These are phyloP conservation scores for Lodderomyces pseudojiufengensis DNA, from an alignment of 1,139 yeast species.

Conservation along the genomic window DNA sequence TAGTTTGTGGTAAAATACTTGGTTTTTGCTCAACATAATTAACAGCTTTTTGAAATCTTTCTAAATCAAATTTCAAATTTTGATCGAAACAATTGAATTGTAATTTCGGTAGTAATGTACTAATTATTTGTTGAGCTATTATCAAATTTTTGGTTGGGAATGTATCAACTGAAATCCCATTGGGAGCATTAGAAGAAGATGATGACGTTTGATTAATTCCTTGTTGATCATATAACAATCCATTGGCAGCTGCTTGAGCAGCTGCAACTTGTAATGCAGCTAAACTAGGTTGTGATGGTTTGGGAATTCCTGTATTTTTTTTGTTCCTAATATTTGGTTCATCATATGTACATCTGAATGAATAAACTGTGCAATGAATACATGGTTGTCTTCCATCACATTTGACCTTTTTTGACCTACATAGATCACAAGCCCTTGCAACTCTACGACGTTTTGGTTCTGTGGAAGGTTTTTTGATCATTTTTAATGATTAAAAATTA, in stretches of 20 bases:
- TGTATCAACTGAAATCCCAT: conserved; percentile 9
- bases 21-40: conserved; percentile 22
- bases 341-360: conserved; percentile 67
- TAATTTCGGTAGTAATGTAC: conserved; percentile 49
- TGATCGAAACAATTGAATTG: conserved; percentile 37
- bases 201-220: not conserved
- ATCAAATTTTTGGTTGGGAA: conserved; percentile 17
- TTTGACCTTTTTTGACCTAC: conserved; percentile 74
- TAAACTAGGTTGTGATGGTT: conserved; percentile 21
- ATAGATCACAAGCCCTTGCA: conserved; percentile 80
- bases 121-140: conserved; percentile 30
- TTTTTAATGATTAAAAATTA: no score
- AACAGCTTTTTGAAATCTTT: conserved; percentile 27
- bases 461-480: conserved; percentile 1
- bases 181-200: not conserved
- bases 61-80: conserved; percentile 29
- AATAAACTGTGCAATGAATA: conserved; percentile 84
- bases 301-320: conserved; percentile 32
- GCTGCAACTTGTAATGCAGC: conserved; percentile 15
- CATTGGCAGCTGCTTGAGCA: conserved; percentile 13
- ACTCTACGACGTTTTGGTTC: conserved; percentile 68
- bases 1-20: conserved; percentile 13
- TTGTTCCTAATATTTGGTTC: conserved; percentile 68
- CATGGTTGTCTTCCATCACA: conserved; percentile 90
- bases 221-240: not conserved